Percentiles rank a stretch among this genome's conserved stretches.
phyloP scores from a whole-genome alignment of 805 yeast genomes.

The Maudiozyma serrabonitensis region DNA sequence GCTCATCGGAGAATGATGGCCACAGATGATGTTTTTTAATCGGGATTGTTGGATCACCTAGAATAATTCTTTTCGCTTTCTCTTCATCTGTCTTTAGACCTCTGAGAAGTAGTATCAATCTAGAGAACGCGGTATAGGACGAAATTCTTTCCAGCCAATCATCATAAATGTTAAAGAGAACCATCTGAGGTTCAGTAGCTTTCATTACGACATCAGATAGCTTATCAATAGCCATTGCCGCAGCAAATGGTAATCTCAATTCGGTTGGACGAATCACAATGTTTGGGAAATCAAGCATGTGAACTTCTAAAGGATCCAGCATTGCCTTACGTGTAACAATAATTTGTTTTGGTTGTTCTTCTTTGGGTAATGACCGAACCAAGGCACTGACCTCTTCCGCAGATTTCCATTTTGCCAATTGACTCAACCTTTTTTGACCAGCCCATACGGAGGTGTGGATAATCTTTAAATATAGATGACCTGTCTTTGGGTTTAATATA shows the following conservation, averaged over 20 bases:
- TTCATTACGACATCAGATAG: conserved; percentile 66
- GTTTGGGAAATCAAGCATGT: conserved; percentile 93
- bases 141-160: conserved; percentile 85
- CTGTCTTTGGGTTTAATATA: conserved; percentile 81
- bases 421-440: conserved; percentile 90
- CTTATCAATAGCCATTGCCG: conserved; percentile 75
- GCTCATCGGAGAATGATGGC: conserved; percentile 84
- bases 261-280: conserved; percentile 85
- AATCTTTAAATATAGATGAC: conserved; percentile 79
- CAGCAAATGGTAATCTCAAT: conserved; percentile 77
- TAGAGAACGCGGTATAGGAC: conserved; percentile 86
- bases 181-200: conserved; percentile 92
- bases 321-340: conserved; percentile 86
- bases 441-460: conserved; percentile 95
- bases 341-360: conserved; percentile 89
- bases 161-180: conserved; percentile 80
- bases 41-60: conserved; percentile 61
- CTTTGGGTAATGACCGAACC: conserved; percentile 77
- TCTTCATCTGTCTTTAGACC: conserved; percentile 73
- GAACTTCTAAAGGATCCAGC: conserved; percentile 91
- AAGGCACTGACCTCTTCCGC: conserved; percentile 96
- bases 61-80: conserved; percentile 59
- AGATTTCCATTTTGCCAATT: conserved; percentile 94
- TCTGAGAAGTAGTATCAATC: conserved; percentile 73
- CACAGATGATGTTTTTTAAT: conserved; percentile 79